A percentile compares a stretch with the other conserved stretches of the same genome.
phyloP scores from a whole-genome alignment of 306 rosid genomes.

The Canavalia ensiformis region DNA sequence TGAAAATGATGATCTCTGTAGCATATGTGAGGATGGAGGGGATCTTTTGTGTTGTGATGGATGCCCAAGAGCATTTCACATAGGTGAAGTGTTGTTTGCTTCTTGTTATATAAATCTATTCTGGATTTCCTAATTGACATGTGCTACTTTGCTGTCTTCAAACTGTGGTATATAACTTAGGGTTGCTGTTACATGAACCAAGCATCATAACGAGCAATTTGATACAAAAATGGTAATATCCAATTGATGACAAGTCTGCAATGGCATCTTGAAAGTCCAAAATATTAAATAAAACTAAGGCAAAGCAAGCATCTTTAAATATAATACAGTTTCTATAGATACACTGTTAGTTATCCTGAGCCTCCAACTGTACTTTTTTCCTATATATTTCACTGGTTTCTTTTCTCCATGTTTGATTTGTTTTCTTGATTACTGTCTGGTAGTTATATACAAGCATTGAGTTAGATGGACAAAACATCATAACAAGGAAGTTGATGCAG shows the following conservation, averaged over 20 bases:
- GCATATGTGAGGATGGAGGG: slow-evolving; percentile 84
- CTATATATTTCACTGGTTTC: not conserved
- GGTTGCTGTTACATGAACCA: not conserved
- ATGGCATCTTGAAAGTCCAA: not conserved
- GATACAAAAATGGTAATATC: not conserved
- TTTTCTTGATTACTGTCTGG: not conserved
- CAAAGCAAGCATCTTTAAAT: not conserved
- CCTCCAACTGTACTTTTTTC: not conserved
- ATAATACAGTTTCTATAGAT: too few relatives aligned
- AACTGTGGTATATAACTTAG: not conserved
- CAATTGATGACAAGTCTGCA: not conserved
- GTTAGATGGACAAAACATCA: not conserved
- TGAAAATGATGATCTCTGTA: slow-evolving; percentile 88
- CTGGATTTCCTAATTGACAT: not conserved
- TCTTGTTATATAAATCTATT: slow-evolving; percentile 6
- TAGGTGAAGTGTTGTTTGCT: slow-evolving; percentile 58
- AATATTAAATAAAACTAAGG: not conserved
- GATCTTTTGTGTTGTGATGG: slow-evolving; percentile 91
- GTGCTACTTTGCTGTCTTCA: not conserved
- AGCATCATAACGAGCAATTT: not conserved
- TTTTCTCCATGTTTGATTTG: not conserved
- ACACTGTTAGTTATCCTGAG: not conserved
- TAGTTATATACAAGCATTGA: not conserved
- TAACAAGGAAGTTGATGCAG: not conserved
- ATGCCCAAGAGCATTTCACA: slow-evolving; percentile 92